Evolutionary conservation across 2,329 filamentous ascomycete genomes (phyloP), one percentile per base, ranked within the genome.

Genomic region (Ophiostoma angusticollis): DNA sequence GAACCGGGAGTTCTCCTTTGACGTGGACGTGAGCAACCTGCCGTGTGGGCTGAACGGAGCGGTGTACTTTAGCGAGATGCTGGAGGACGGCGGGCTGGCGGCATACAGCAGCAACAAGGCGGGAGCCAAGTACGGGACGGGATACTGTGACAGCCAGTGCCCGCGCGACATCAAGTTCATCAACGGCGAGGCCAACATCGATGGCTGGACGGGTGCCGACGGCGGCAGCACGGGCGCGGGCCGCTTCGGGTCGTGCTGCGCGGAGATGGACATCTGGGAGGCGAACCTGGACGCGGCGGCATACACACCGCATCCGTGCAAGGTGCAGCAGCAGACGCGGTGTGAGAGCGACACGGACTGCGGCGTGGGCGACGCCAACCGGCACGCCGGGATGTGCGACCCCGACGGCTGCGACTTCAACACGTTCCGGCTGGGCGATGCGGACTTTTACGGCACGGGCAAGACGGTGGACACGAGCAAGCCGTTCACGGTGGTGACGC

Each of bases 391-490:
- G 42, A 53, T 68, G 35, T 77, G 73, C 54, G 73, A 78, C 55
- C 70, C 70, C 42, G 69, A 74, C 47, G 75, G 75, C 17, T 80
- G 76, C 50, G 74, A 78, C 53, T 78, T 72, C 63, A 78, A 78
- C 64, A 58, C 67, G 17, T 80, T 69, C 67, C 72, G 74, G 49
- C 65, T 73, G 60, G 75, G 73, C 31, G 67, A 70, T 55, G 59
- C 58, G 19, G 58, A 61, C 53, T 80, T 78, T 61, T 80, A 70
- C 40, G 45, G 45, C n/a, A 34, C 42, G 21, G 69, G 67, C 45
- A 62, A 61, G 54, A 74, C 60, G 13, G 61, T 77, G 45, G 65
- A 74, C 52, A 72, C 68, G 35, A 61, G 54, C 41, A 61, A 62
- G 49, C 63, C 64, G 37, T 61, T 75, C 49, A 77, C 72, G 6